Base-by-base conservation (phyloP, 192 early-diverging fungal genomes). In the Linnemannia hyalina region DNA sequence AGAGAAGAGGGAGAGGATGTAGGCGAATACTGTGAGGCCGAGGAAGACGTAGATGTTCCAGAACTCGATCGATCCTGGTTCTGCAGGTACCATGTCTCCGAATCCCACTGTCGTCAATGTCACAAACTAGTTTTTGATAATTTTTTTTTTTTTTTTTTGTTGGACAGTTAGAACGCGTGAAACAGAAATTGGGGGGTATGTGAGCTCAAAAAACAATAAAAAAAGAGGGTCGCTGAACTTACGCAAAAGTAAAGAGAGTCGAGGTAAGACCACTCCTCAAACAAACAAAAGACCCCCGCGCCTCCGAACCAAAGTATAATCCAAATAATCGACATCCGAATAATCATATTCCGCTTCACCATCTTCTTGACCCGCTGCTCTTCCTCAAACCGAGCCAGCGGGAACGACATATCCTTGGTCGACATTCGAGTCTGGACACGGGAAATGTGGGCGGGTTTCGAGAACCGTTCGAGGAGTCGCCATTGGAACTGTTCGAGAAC, bases 41-140 rank as follows among this genome's bases (percentile, higher is more conserved):
- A 86, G 52, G 70, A 86, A 81, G 3, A 86, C 84, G 35, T 86
- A 86, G 32, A 86, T 74, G 36, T 86, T 86, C 84, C 84, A 86
- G 44, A 86, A 86, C 71, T 86, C 84, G 70, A 86, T 86, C 10
- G 84, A 80, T 20, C 84, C 84, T 63, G 84, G 84, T 77, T 86
- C 70, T 23, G 40, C 20, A 8, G 79, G 84, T 4, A 81, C 75
- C 63, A 75, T 81, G 84, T 86, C 84, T 36, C 84, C 84, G 42
- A 86, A 86, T 47, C 84, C 84, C 15, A 81, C 81, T 8, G 84
- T 86, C 4, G 84, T 86, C 4, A 86, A 42, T 6, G 84, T 86
- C 40, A 86, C 84, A 69, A 76, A 82, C 81, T 82, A n/a, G n/a
- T n/a, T n/a, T n/a, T n/a, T n/a, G n/a, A n/a, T n/a, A n/a, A 77